These are phyloP conservation scores for Tetrastigma voinierianum DNA, from an alignment of 164 flowering plant genomes.

Conservation along the genomic window DNA sequence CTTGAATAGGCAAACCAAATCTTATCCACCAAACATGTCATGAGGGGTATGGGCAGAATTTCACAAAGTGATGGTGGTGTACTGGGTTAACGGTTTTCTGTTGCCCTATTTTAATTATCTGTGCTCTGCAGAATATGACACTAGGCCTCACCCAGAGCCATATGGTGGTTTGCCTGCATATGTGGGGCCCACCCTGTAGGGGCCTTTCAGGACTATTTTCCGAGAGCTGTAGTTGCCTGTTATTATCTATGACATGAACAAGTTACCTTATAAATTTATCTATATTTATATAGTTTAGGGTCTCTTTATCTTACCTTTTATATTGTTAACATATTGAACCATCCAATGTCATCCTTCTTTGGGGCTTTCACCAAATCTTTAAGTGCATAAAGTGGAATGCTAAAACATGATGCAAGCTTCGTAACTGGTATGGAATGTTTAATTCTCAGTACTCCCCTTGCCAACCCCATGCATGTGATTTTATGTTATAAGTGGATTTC, in stretches of 20 bases:
- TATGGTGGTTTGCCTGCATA: not conserved
- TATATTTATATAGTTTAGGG: not conserved
- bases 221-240: not conserved
- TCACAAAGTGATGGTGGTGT: conserved; percentile 26
- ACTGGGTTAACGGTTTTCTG: conserved; percentile 10
- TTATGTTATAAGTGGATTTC: no score
- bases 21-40: conserved; percentile 49
- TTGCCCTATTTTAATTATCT: conserved; percentile 9
- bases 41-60: conserved; percentile 47
- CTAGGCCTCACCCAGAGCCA: conserved; percentile 1
- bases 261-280: not conserved
- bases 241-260: not conserved
- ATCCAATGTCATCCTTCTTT: no score
- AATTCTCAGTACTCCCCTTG: no score
- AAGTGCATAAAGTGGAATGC: no score
- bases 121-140: conserved; percentile 21
- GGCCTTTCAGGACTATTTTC: no score
- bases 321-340: no score
- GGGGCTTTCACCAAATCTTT: no score
- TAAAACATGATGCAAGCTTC: no score
- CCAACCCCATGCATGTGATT: no score
- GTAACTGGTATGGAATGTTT: no score
- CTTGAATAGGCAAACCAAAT: conserved; percentile 18
- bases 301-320: not conserved
- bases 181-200: conserved; percentile 7